Conservation (phyloP, 2,329 filamentous ascomycete genomes). For the Fusarium beomiforme region DNA sequence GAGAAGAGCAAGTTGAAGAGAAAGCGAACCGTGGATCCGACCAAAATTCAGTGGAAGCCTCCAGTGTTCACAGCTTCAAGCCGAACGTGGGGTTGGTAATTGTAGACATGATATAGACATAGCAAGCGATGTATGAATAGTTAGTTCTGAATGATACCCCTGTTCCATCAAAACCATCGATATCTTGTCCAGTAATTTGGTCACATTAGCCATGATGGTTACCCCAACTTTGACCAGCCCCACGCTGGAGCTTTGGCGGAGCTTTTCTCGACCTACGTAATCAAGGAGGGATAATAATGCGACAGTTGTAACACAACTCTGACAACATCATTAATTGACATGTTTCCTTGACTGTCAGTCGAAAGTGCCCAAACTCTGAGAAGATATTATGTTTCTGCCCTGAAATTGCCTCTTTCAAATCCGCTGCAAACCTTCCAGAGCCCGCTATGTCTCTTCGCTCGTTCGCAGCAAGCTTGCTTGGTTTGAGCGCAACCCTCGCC, state of each 20-base stretch:
- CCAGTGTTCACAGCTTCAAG: conserved; percentile 91
- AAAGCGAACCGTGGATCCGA: conserved; percentile 79
- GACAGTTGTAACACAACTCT: conserved; percentile 14
- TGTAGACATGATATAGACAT: background rate
- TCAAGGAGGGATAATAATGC: conserved; percentile 21
- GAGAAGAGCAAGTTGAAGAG: conserved; percentile 85
- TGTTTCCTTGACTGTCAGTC: background rate
- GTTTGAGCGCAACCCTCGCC: conserved; percentile 35
- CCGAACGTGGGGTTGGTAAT: conserved; percentile 94
- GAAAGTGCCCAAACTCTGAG: background rate
- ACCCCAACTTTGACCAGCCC: conserved; percentile 16
- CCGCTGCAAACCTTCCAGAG: background rate
- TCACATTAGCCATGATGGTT: background rate
- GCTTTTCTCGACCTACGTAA: conserved; percentile 30
- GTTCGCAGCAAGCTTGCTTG: conserved; percentile 42
- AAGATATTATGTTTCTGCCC: background rate
- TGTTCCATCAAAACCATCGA: background rate
- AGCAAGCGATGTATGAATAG: conserved; percentile 2
- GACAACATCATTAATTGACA: background rate
- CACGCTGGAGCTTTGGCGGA: conserved; percentile 9
- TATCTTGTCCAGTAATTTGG: no score
- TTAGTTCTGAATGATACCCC: conserved; percentile 38
- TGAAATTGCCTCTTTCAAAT: background rate
- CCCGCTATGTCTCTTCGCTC: conserved; percentile 42
- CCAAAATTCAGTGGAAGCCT: conserved; percentile 91